Percentiles rank a stretch among this genome's conserved stretches.
These are phyloP conservation scores for Blastobotrys capitulatus DNA, from an alignment of 1,139 yeast species.

Conservation along the genomic window DNA sequence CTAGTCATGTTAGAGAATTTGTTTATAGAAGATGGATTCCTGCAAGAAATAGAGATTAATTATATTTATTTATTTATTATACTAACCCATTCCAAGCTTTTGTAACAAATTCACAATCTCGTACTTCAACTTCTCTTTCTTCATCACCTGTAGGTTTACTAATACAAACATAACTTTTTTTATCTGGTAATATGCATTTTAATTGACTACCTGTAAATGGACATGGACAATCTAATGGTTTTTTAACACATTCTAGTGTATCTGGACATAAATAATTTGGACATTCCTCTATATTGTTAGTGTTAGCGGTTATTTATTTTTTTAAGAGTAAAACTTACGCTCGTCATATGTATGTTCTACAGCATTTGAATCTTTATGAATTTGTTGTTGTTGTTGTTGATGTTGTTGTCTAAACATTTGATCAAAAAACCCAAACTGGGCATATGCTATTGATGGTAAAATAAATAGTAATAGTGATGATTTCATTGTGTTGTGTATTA, in stretches of 20 bases:
- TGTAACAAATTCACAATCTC: slow-evolving; percentile 34
- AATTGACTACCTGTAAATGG: slow-evolving; percentile 80
- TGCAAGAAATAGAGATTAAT: slow-evolving; percentile 66
- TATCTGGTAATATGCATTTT: slow-evolving; percentile 70
- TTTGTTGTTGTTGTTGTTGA: slow-evolving; percentile 22
- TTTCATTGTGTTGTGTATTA: neutral
- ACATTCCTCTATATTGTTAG: slow-evolving; percentile 39
- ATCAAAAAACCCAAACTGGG: slow-evolving; percentile 34
- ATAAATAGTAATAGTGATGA: neutral
- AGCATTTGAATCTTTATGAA: slow-evolving; percentile 27
- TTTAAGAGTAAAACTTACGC: slow-evolving; percentile 19
- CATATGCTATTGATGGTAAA: slow-evolving; percentile 12
- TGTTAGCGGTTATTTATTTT: neutral
- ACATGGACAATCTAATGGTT: slow-evolving; percentile 78
- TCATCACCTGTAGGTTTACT: slow-evolving; percentile 56
- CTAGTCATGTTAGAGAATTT: slow-evolving; percentile 48
- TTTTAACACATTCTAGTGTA: slow-evolving; percentile 68
- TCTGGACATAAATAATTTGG: slow-evolving; percentile 73
- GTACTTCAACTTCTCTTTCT: slow-evolving; percentile 25
- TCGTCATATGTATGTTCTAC: slow-evolving; percentile 33
- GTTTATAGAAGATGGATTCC: slow-evolving; percentile 80
- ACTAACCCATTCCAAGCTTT: slow-evolving; percentile 42
- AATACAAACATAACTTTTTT: slow-evolving; percentile 63
- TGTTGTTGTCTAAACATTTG: slow-evolving; percentile 32
- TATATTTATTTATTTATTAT: slow-evolving; percentile 14